Base-by-base conservation (phyloP, 768 basidiomycete genomes). In the Mycena haematopus region DNA sequence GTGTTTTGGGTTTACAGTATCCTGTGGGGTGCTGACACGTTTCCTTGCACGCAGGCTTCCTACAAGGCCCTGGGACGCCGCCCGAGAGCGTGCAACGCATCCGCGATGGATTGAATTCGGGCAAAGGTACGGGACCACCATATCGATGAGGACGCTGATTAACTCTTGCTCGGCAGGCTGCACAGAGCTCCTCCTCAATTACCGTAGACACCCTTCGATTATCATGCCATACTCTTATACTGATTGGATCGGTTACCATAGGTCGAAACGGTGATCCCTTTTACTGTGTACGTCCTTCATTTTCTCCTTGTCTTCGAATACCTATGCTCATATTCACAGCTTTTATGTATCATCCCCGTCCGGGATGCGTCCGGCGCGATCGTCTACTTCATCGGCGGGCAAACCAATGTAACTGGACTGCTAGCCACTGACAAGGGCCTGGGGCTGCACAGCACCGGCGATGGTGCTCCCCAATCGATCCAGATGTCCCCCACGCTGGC, bases 311-410 rank as follows among this genome's bases (percentile, higher is more conserved):
- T 22, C 19, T 6, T 3, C 21, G 2, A 3, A 19, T 10, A 6
- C 35, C 6, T 1, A n/a, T n/a, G n/a, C 46, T 24, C 29, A 31
- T 31, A 31, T 40, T n/a, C 29, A 33, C 50, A 67, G 65, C 65
- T 67, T 25, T 22, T 67, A 19, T 67, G 65, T 44, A 67, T 67
- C 44, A 67, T 63, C 21, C 65, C 65, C 24, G 58, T 67, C 19
- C 65, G 58, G 22, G 65, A 67, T 44, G 29, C 62, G 0, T 56
- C 58, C 5, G 65, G 65, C 33, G 6, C 61, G 2, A 63, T 67
- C 22, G 65, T 67, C 13, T 67, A 67, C 33, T 67, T 67, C 38
- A 60, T 67, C 38, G 65, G 65, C n/a, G 65, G 65, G 17, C 65
- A 67, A 40, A 63, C 65, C 25, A 67, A 67, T 40, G 65, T 67